Evolutionary conservation across 371 early-diverging fungal species (phyloP).

Genomic region (Gilbertella persicaria): DNA sequence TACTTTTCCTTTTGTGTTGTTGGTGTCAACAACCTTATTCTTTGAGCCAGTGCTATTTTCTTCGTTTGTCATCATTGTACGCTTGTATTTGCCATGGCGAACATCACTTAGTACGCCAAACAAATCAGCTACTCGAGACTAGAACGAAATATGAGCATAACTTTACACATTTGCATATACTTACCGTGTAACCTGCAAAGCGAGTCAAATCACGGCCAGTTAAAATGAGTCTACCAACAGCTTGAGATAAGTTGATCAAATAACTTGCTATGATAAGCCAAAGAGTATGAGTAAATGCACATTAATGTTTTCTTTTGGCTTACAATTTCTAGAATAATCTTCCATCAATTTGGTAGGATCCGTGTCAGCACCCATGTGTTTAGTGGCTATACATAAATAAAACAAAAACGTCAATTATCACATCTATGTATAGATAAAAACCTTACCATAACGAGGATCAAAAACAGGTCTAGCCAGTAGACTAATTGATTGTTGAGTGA

Average conservation of each 20-base stretch:
- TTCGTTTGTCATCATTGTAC: slow-evolving; percentile 59
- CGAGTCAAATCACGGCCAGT: slow-evolving; percentile 82
- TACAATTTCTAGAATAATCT: slow-evolving; percentile 84
- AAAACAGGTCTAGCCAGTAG: slow-evolving; percentile 83
- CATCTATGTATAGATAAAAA: not conserved
- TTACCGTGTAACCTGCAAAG: slow-evolving; percentile 73
- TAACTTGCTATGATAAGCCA: slow-evolving; percentile 71
- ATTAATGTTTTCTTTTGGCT: slow-evolving; percentile 6
- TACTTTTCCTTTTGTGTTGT: slow-evolving; percentile 60
- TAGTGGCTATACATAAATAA: slow-evolving; percentile 36
- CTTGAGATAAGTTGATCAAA: slow-evolving; percentile 84
- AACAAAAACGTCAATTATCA: not conserved
- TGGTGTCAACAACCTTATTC: slow-evolving; percentile 43
- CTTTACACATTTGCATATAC: not conserved
- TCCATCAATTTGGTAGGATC: slow-evolving; percentile 85
- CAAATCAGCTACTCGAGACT: slow-evolving; percentile 77
- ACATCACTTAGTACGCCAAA: slow-evolving; percentile 77
- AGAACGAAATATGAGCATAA: slow-evolving; percentile 4
- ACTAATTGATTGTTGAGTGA: slow-evolving; percentile 24
- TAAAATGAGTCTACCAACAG: slow-evolving; percentile 81
- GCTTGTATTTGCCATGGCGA: slow-evolving; percentile 63
- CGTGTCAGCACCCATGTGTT: slow-evolving; percentile 58
- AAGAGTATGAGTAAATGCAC: not conserved
- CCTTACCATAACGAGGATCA: slow-evolving; percentile 61
- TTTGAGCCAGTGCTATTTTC: slow-evolving; percentile 31